Evolutionary conservation across 345 rosid species (phyloP).

Genomic region (Melastoma malabathricum): DNA sequence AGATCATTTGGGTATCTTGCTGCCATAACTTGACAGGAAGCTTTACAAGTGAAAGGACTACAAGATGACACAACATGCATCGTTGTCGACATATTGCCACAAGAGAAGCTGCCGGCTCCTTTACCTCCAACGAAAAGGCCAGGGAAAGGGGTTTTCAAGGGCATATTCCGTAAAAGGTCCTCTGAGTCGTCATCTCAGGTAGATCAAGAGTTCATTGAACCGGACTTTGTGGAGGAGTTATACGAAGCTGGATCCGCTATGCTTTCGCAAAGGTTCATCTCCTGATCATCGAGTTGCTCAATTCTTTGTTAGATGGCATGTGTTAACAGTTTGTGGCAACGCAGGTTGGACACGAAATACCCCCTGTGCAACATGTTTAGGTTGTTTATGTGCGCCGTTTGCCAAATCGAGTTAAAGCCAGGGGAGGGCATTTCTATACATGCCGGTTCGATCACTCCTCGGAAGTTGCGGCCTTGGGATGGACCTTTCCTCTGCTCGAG

Average conservation of each 20-base stretch:
- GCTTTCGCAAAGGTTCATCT: constrained; percentile 52
- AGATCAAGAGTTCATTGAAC: constrained; percentile 56
- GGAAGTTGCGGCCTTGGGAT: constrained; percentile 90
- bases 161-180: constrained; percentile 71
- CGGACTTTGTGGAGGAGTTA: constrained; percentile 80
- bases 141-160: constrained; percentile 71
- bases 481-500: constrained; percentile 96
- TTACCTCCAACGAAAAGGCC: constrained; percentile 37
- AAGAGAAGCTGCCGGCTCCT: constrained; percentile 66
- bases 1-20: no score
- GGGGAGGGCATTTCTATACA: constrained; percentile 94
- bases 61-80: constrained; percentile 98
- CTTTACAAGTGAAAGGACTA: constrained; percentile 69
- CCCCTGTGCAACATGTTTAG: constrained; percentile 95
- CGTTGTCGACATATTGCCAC: constrained; percentile 75
- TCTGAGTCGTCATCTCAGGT: constrained; percentile 59
- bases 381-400: constrained; percentile 91
- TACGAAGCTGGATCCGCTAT: constrained; percentile 93
- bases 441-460: constrained; percentile 41
- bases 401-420: constrained; percentile 96
- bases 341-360: constrained; percentile 75
- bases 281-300: no score
- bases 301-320: no score
- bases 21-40: constrained; percentile 37
- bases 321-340: no score